Percentiles rank a stretch among this genome's conserved stretches.
phyloP scores from a whole-genome alignment of 805 yeast species.

The Cyberlindnera subsufficiens region DNA sequence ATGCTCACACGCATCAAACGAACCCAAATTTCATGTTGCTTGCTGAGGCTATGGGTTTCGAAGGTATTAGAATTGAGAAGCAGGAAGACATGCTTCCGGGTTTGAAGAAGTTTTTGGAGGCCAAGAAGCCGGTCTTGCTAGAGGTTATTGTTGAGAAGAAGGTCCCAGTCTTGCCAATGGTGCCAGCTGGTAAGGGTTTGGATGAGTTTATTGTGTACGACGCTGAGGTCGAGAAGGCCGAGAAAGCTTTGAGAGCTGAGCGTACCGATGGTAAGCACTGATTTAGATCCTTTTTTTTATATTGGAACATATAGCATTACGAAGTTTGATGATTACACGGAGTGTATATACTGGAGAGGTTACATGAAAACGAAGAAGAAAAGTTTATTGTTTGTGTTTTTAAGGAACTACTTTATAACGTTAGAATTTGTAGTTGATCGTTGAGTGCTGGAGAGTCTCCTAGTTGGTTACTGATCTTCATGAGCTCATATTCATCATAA shows the following conservation, averaged over 20 bases:
- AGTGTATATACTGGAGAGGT: not conserved
- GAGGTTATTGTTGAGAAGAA: constrained; percentile 86
- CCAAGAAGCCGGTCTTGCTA: constrained; percentile 71
- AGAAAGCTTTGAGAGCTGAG: constrained; percentile 57
- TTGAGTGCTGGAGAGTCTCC: too few species aligned
- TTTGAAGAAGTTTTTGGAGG: constrained; percentile 63
- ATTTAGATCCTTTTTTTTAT: not conserved
- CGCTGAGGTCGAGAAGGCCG: constrained; percentile 70
- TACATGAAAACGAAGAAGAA: not conserved
- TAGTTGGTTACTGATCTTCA: too few species aligned
- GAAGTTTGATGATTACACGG: constrained; percentile 1
- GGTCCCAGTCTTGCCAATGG: constrained; percentile 97
- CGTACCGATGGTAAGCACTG: constrained; percentile 71
- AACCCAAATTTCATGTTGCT: constrained; percentile 92
- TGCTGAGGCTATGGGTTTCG: constrained; percentile 91
- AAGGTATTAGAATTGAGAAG: constrained; percentile 66
- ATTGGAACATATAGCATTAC: not conserved
- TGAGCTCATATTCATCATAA: too few species aligned
- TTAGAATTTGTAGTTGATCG: too few species aligned
- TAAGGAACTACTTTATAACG: too few species aligned
- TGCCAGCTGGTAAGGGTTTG: constrained; percentile 91
- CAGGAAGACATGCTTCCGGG: constrained; percentile 60
- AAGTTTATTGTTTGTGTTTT: not conserved
- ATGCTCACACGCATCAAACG: constrained; percentile 94
- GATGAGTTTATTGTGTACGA: constrained; percentile 90